Conservation (phyloP, 2,329 filamentous ascomycete species). For the Clonostachys rosea region DNA sequence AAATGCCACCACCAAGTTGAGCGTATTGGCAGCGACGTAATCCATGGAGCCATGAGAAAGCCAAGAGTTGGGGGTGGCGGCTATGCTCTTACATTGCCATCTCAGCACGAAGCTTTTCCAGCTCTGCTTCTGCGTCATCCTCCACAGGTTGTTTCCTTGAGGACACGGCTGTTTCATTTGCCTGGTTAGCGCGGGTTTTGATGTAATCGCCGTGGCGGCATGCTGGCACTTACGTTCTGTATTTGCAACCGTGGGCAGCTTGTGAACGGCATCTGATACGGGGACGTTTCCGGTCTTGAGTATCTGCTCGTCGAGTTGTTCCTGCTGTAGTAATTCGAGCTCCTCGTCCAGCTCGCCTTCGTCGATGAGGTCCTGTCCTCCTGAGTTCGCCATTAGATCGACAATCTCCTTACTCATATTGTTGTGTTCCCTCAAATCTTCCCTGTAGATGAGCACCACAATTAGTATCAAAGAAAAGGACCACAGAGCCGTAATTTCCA, state of each 20-base stretch:
- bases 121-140: conserved; percentile 93
- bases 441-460: conserved; percentile 49
- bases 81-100: conserved; percentile 78
- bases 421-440: conserved; percentile 86
- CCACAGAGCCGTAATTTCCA: not conserved
- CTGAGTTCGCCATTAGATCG: conserved; percentile 72
- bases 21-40: too few relatives aligned
- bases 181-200: not conserved
- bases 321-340: conserved; percentile 82
- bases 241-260: conserved; percentile 70
- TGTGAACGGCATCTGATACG: conserved; percentile 70
- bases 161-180: conserved; percentile 17
- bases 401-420: conserved; percentile 90
- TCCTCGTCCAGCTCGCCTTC: conserved; percentile 84
- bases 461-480: conserved; percentile 1
- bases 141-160: conserved; percentile 47
- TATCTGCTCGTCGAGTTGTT: conserved; percentile 91
- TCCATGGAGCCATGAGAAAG: too few relatives aligned
- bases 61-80: not conserved
- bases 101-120: conserved; percentile 88
- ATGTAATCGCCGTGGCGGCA: not conserved
- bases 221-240: conserved; percentile 63
- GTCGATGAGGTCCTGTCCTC: conserved; percentile 67
- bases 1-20: too few relatives aligned
- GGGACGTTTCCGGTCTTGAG: conserved; percentile 83